Evolutionary conservation across 2,329 filamentous ascomycete species (phyloP).

Genomic region (Sporothrix variecibatus): DNA sequence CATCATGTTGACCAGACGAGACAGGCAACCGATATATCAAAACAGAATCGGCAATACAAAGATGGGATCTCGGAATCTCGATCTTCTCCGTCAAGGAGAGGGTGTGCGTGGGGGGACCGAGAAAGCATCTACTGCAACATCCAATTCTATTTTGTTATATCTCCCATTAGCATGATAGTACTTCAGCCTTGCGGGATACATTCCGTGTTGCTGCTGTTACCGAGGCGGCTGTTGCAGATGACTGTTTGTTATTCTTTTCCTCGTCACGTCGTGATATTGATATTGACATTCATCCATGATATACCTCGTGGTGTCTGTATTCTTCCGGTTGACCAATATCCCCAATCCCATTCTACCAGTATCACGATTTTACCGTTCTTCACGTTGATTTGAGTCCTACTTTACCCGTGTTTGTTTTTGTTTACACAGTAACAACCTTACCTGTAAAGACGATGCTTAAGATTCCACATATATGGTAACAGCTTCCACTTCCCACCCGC

Average conservation of each 20-base stretch:
- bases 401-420: not conserved
- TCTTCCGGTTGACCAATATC: not conserved
- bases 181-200: not conserved
- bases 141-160: not conserved
- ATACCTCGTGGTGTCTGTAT: not conserved
- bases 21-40: not conserved
- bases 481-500: not conserved
- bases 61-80: not conserved
- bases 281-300: not conserved
- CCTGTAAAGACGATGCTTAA: not conserved
- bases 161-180: not conserved
- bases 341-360: not conserved
- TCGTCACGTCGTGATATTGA: not conserved
- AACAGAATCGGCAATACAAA: not conserved
- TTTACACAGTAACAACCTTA: not conserved
- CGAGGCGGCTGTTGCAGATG: not conserved
- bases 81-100: not conserved
- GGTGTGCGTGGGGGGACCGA: not conserved
- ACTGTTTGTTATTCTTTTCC: not conserved
- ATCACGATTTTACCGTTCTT: not conserved
- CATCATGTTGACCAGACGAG: not conserved
- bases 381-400: not conserved
- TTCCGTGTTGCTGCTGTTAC: not conserved
- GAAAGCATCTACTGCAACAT: not conserved
- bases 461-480: not conserved